Base-by-base conservation (phyloP, 2,329 filamentous ascomycete genomes). In the Alternaria panax region DNA sequence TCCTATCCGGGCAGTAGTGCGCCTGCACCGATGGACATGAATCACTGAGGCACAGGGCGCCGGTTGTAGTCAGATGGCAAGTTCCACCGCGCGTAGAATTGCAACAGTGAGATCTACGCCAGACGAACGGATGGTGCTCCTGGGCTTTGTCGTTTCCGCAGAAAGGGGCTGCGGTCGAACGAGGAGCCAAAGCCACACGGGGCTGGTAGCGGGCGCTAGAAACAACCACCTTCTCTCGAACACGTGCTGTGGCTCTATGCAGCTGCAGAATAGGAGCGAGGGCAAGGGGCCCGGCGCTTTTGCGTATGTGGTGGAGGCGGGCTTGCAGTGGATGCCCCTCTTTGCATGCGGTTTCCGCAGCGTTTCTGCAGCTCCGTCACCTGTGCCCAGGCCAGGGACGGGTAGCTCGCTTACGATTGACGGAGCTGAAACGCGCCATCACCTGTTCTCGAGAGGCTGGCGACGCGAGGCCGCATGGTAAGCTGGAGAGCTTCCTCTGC, bases 401-500 rank as follows among this genome's bases (percentile, higher is more conserved):
- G 40, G 24, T 53, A 54, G 43, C 56, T 68, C 62, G 65, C 65
- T 54, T 62, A 54, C 41, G 59, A 66, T 62, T 59, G 57, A 57
- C 63, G 53, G 30, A 53, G 57, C 47, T 71, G 69, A 72, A 72
- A 72, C 69, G 56, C 60, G 59, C 62, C 54, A 63, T 51, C 24
- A 54, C n/a, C 53, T 57, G 42, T 50, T 60, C 45, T 53, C 47
- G 32, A 57, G 58, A 59, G 54, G 42, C 42, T 41, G 54, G 46
- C 60, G 58, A 55, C 38, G 50, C 41, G 48, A 50, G n/a, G 40
- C 43, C 3, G 41, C 32, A 24, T 50, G 22, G 25, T 36, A 14
- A 24, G 41, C 41, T 22, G 36, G 14, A n/a, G 38, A 22, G 41
- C 12, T 46, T 27, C 25, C 51, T 36, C 28, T n/a, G n/a, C 27